Evolutionary conservation across 176 grass and related monocot species (phyloP), one percentile per base, ranked within the genome.

Genomic region (Microstegium vimineum): DNA sequence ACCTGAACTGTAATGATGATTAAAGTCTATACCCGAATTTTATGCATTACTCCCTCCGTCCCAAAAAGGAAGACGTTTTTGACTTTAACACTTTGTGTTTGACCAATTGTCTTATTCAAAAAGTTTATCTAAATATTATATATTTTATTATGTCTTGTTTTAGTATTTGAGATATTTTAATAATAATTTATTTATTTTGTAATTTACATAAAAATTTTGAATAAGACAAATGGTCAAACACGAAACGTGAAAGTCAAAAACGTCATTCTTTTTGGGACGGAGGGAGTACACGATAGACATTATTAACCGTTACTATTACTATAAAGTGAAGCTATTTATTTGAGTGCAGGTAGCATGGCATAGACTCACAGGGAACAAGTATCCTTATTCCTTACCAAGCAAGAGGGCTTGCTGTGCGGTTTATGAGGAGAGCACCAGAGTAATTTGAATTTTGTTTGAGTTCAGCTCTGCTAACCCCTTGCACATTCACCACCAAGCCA

Each of bases 1-100:
- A 99, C 93, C 96, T 99, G 85, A 86, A 93, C 88, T 90, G 81
- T 81, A 87, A 90, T 92, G 70, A 85, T 85, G 80, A 89, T 90
- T 88, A 94, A 90, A 72, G 74, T 81, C 74, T 84, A 34, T 30
- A 72, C 73, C 75, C 51, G 63, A 87, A 62, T 41, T 70, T 83
- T 92, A 40, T 38, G 23, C 4, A 81, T 81, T 33, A 36, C n/a
- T n/a, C n/a, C n/a, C n/a, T n/a, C n/a, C n/a, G n/a, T n/a, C n/a
- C n/a, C n/a, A n/a, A n/a, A n/a, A n/a, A n/a, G n/a, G n/a, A n/a
- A n/a, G n/a, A n/a, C n/a, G n/a, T n/a, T n/a, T n/a, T n/a, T n/a
- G n/a, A n/a, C n/a, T n/a, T n/a, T n/a, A n/a, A n/a, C n/a, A n/a
- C n/a, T n/a, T n/a, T n/a, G n/a, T n/a, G n/a, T n/a, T n/a, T n/a